phyloP scores from a whole-genome alignment of 1,284 basidiomycete genomes.

The Inonotus obliquus region DNA sequence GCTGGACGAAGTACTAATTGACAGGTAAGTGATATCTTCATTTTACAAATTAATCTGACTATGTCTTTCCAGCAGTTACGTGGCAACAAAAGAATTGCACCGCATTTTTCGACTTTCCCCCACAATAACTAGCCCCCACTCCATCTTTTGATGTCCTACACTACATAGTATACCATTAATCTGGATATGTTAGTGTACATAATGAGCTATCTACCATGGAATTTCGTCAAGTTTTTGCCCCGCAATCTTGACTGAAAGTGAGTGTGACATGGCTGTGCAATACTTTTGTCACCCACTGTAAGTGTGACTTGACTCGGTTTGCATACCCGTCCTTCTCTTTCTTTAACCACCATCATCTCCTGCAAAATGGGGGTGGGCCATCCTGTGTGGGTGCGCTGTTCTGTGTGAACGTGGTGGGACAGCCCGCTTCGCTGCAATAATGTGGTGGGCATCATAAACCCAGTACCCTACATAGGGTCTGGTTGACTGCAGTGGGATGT shows the following conservation, averaged over 20 bases:
- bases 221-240: neutral
- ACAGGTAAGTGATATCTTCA: slow-evolving; percentile 16
- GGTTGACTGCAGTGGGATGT: too few relatives aligned
- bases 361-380: too few relatives aligned
- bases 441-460: too few relatives aligned
- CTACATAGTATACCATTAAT: neutral
- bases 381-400: too few relatives aligned
- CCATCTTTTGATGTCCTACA: neutral
- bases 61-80: neutral
- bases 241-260: neutral
- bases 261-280: neutral
- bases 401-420: too few relatives aligned
- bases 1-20: slow-evolving; percentile 24
- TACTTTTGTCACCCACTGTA: slow-evolving; percentile 7
- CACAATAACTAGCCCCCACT: neutral
- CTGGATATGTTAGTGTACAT: neutral
- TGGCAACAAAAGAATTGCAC: neutral
- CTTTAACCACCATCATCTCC: too few relatives aligned
- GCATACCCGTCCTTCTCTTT: too few relatives aligned
- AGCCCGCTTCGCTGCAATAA: too few relatives aligned
- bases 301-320: too few relatives aligned
- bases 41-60: slow-evolving; percentile 15
- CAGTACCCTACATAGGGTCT: too few relatives aligned
- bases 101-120: neutral
- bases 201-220: neutral